Percentiles rank a stretch among this genome's conserved stretches.
phyloP scores from a whole-genome alignment of 805 yeast genomes.

The Myxozyma vanderwaltii region DNA sequence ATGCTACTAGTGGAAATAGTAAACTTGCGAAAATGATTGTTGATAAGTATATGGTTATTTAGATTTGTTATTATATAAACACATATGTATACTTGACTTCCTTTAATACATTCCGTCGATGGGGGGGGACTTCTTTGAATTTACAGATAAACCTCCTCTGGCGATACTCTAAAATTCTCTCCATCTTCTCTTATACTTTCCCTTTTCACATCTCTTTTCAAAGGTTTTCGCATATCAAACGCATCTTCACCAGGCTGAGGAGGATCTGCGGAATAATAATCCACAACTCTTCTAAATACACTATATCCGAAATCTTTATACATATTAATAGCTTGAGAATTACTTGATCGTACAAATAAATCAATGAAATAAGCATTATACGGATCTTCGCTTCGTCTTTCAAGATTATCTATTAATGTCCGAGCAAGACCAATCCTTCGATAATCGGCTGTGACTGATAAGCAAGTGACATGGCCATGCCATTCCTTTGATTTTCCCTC shows the following conservation, averaged over 20 bases:
- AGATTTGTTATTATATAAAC: neutral
- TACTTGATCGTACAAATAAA: conserved; percentile 86
- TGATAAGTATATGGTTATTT: conserved; percentile 55
- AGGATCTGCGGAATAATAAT: conserved; percentile 65
- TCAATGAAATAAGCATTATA: conserved; percentile 84
- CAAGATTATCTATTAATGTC: conserved; percentile 70
- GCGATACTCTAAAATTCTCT: conserved; percentile 33
- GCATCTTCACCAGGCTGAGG: conserved; percentile 71
- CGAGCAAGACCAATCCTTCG: conserved; percentile 86
- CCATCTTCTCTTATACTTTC: conserved; percentile 39
- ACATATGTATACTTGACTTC: neutral
- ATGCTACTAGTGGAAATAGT: conserved; percentile 72
- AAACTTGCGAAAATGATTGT: conserved; percentile 63
- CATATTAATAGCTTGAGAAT: conserved; percentile 72
- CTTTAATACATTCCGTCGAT: neutral
- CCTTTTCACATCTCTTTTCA: conserved; percentile 41
- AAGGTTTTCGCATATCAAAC: conserved; percentile 53
- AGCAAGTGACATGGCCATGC: conserved; percentile 97
- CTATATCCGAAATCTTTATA: conserved; percentile 86
- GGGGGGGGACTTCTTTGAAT: neutral
- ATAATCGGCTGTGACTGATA: conserved; percentile 80
- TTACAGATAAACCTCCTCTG: conserved; percentile 32
- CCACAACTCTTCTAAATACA: conserved; percentile 82
- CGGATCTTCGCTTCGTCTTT: conserved; percentile 67
- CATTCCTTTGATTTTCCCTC: conserved; percentile 85